These are phyloP conservation scores for Kalaharituber pfeilii DNA, from an alignment of 2,329 filamentous ascomycete species.

Conservation along the genomic window DNA sequence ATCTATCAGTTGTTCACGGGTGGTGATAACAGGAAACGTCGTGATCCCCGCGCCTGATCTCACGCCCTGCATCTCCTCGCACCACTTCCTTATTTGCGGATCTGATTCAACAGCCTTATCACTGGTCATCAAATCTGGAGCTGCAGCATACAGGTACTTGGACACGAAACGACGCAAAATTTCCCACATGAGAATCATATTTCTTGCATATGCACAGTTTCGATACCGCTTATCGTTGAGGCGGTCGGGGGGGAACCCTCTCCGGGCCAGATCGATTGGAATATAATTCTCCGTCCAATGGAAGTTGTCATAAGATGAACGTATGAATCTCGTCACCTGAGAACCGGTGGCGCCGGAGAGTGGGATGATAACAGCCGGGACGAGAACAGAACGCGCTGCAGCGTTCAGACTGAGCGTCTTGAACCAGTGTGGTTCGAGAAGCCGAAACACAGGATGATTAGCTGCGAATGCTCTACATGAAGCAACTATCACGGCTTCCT, in stretches of 20 bases:
- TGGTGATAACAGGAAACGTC: slow-evolving; percentile 30
- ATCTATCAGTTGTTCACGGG: slow-evolving; percentile 30
- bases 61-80: slow-evolving; percentile 27
- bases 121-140: slow-evolving; percentile 25
- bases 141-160: slow-evolving; percentile 24
- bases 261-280: slow-evolving; percentile 30
- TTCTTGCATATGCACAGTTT: slow-evolving; percentile 35
- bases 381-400: slow-evolving; percentile 30
- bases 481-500: slow-evolving; percentile 34
- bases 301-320: slow-evolving; percentile 30
- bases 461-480: slow-evolving; percentile 29
- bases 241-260: not conserved
- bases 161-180: slow-evolving; percentile 30
- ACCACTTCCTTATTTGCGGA: slow-evolving; percentile 28
- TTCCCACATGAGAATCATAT: slow-evolving; percentile 32
- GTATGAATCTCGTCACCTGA: slow-evolving; percentile 28
- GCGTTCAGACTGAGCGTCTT: slow-evolving; percentile 36
- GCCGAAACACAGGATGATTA: slow-evolving; percentile 18
- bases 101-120: slow-evolving; percentile 24
- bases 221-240: slow-evolving; percentile 26
- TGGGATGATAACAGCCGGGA: slow-evolving; percentile 31
- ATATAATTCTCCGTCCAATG: slow-evolving; percentile 32
- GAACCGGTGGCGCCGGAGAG: slow-evolving; percentile 29
- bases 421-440: slow-evolving; percentile 34
- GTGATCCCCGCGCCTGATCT: slow-evolving; percentile 28